These are phyloP conservation scores for Prunus mira DNA, from an alignment of 306 rosid genomes.

Conservation along the genomic window DNA sequence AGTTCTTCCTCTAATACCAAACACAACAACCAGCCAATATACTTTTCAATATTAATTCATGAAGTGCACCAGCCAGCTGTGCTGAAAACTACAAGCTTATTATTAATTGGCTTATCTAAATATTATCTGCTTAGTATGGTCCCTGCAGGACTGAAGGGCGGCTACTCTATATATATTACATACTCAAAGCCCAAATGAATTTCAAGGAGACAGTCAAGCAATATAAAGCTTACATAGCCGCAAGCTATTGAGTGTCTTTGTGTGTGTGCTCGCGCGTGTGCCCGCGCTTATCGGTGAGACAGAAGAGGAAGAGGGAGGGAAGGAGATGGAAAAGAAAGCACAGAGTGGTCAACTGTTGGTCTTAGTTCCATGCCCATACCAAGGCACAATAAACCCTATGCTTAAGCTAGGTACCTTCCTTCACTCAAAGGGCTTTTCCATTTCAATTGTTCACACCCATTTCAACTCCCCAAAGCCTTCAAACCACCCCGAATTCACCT, in stretches of 20 bases:
- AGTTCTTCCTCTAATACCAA: no score
- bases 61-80: no score
- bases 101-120: no score
- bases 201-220: not conserved
- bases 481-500: slow-evolving; percentile 44
- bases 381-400: slow-evolving; percentile 65
- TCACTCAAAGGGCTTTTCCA: slow-evolving; percentile 48
- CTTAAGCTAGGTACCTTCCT: slow-evolving; percentile 53
- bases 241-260: not conserved
- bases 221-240: not conserved
- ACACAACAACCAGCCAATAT: no score
- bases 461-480: slow-evolving; percentile 43
- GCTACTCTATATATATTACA: no score
- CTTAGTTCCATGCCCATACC: slow-evolving; percentile 45
- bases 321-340: slow-evolving; percentile 20
- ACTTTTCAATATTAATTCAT: no score
- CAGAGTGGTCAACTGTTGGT: slow-evolving; percentile 19
- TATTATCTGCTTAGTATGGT: no score
- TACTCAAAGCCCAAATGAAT: no score
- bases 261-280: not conserved
- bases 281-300: no score
- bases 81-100: no score
- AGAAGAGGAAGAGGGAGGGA: not conserved
- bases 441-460: slow-evolving; percentile 41
- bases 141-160: no score